Conservation (phyloP, 2,329 filamentous ascomycete genomes). For the Claviceps arundinis region DNA sequence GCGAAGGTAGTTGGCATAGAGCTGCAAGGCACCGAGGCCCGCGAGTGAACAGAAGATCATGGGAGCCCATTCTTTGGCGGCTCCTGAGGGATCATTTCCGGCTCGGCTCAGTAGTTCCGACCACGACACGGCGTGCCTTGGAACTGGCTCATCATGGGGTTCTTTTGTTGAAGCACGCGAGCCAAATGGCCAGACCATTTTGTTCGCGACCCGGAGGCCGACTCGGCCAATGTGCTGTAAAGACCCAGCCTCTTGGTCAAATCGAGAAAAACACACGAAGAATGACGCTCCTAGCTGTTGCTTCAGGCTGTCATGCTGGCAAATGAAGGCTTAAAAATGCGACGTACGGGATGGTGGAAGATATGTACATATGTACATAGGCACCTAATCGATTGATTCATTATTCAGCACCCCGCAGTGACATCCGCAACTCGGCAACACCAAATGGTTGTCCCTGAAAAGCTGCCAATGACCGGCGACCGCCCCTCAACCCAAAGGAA, state of each 20-base stretch:
- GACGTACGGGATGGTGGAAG: too few species aligned
- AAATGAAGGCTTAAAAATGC: too few species aligned
- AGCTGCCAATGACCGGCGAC: too few species aligned
- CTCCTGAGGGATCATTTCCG: constrained; percentile 17
- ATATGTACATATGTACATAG: neutral
- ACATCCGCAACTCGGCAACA: neutral
- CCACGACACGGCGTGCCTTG: constrained; percentile 24
- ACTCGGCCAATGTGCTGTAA: constrained; percentile 1
- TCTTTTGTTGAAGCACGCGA: constrained; percentile 15
- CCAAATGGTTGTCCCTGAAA: neutral
- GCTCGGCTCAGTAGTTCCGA: constrained; percentile 20
- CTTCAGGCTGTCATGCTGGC: neutral
- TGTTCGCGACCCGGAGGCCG: constrained; percentile 18
- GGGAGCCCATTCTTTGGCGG: constrained; percentile 27
- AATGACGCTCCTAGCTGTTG: neutral
- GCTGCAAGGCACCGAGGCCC: constrained; percentile 24
- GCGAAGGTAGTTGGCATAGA: constrained; percentile 68
- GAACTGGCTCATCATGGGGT: constrained; percentile 10
- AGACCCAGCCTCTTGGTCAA: neutral
- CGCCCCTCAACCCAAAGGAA: neutral
- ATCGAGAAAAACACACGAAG: neutral
- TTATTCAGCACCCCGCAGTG: neutral
- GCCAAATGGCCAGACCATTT: constrained; percentile 29
- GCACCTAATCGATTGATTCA: neutral
- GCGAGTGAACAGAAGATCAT: constrained; percentile 24